Conservation (phyloP, 2,329 filamentous ascomycete genomes). For the Lachnellula arida region DNA sequence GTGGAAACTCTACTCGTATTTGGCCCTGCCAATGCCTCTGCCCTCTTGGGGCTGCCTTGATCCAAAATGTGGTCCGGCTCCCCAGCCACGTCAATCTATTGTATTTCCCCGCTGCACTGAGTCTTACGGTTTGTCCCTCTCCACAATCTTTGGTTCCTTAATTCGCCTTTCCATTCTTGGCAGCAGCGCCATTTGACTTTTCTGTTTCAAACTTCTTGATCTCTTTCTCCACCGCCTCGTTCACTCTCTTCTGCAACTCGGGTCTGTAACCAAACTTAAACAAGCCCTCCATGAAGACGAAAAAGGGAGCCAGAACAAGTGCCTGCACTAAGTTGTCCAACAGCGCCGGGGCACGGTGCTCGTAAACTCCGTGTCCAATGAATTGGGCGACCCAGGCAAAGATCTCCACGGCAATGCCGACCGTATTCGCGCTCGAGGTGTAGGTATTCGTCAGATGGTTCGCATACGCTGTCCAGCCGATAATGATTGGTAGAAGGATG, state of each 20-base stretch:
- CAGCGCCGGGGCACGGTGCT: conserved; percentile 81
- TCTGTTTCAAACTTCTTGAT: conserved; percentile 66
- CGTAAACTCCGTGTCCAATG: conserved; percentile 83
- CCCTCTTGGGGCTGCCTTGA: too few relatives aligned
- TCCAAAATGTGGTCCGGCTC: too few relatives aligned
- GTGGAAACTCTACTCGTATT: neutral
- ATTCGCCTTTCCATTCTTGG: conserved; percentile 48
- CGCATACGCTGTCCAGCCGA: conserved; percentile 67
- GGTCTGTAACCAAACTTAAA: conserved; percentile 88
- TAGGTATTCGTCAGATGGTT: conserved; percentile 62
- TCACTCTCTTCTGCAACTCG: conserved; percentile 76
- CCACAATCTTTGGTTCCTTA: conserved; percentile 8
- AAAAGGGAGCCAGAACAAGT: conserved; percentile 87
- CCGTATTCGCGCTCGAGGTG: conserved; percentile 45
- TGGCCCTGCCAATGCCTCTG: too few relatives aligned
- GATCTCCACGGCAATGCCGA: conserved; percentile 63
- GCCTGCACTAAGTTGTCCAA: conserved; percentile 91
- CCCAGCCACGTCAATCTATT: too few relatives aligned
- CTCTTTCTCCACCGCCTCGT: conserved; percentile 70
- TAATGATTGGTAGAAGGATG: conserved; percentile 68
- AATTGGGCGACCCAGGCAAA: conserved; percentile 86
- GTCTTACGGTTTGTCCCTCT: neutral
- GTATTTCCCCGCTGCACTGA: too few relatives aligned
- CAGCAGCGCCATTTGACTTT: conserved; percentile 39
- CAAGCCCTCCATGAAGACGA: conserved; percentile 92